These are phyloP conservation scores for Hebeloma cylindrosporum DNA, from an alignment of 768 basidiomycete species.

Conservation along the genomic window DNA sequence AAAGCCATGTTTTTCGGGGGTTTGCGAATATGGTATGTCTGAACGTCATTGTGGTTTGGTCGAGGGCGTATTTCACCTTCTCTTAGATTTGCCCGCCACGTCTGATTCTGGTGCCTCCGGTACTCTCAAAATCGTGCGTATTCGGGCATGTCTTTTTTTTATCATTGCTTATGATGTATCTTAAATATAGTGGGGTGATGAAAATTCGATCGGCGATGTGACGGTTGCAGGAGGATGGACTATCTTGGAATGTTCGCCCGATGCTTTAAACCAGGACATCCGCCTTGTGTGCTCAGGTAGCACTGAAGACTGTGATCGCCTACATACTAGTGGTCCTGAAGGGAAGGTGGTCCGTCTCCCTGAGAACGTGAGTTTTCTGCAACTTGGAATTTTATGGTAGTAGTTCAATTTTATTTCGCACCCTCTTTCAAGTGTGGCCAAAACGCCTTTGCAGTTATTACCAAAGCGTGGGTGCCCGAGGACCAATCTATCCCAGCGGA, in stretches of 20 bases:
- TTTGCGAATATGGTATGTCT: conserved; percentile 38
- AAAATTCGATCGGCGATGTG: conserved; percentile 40
- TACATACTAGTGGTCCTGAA: conserved; percentile 39
- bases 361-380: conserved; percentile 41
- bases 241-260: conserved; percentile 45
- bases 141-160: background rate
- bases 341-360: conserved; percentile 55
- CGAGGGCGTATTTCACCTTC: background rate
- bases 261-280: conserved; percentile 42
- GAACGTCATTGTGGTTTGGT: background rate
- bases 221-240: conserved; percentile 54
- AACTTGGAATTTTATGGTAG: background rate
- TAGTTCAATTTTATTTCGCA: background rate
- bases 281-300: conserved; percentile 44
- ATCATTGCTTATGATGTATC: background rate
- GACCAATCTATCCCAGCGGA: conserved; percentile 43
- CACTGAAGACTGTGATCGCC: conserved; percentile 37
- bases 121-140: conserved; percentile 39
- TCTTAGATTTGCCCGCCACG: conserved; percentile 34
- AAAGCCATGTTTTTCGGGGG: conserved; percentile 37
- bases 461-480: conserved; percentile 38
- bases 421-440: conserved; percentile 35
- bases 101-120: conserved; percentile 35
- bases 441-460: conserved; percentile 42
- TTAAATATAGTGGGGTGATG: conserved; percentile 36